Conservation (phyloP, 176 grass and related monocot genomes). For the Triticum turgidum region DNA sequence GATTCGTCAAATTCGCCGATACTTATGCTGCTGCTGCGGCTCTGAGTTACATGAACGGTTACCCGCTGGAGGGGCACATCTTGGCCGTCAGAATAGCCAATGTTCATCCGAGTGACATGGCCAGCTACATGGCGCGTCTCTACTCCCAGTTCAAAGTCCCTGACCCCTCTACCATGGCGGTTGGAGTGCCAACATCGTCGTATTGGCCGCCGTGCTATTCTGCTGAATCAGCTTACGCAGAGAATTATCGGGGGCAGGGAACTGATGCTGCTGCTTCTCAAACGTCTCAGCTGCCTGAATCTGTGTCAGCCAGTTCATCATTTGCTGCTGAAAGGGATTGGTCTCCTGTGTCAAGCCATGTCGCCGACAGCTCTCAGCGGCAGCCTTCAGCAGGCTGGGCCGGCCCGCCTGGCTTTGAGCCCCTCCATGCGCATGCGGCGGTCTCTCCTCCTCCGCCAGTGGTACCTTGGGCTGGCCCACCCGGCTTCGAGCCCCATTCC, state of each 20-base stretch:
- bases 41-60: constrained; percentile 48
- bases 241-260: constrained; percentile 9
- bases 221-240: neutral
- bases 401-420: constrained; percentile 49
- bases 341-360: constrained; percentile 17
- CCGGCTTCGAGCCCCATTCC: constrained; percentile 35
- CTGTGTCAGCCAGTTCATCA: neutral
- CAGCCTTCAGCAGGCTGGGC: constrained; percentile 16
- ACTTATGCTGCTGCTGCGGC: constrained; percentile 49
- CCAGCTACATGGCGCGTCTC: constrained; percentile 21
- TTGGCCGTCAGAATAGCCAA: constrained; percentile 43
- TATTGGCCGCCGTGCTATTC: constrained; percentile 26
- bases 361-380: constrained; percentile 16
- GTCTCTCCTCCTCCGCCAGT: neutral
- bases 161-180: constrained; percentile 9
- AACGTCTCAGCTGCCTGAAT: constrained; percentile 33
- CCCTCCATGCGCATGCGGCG: too few relatives aligned
- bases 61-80: constrained; percentile 43
- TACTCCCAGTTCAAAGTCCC: constrained; percentile 24
- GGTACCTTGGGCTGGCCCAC: constrained; percentile 35
- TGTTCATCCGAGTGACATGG: constrained; percentile 3
- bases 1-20: constrained; percentile 64
- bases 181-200: constrained; percentile 38
- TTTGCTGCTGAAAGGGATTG: constrained; percentile 10
- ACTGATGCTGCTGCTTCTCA: constrained; percentile 24